Evolutionary conservation across 2,329 filamentous ascomycete species (phyloP).

Genomic region (Daldinia sp.): DNA sequence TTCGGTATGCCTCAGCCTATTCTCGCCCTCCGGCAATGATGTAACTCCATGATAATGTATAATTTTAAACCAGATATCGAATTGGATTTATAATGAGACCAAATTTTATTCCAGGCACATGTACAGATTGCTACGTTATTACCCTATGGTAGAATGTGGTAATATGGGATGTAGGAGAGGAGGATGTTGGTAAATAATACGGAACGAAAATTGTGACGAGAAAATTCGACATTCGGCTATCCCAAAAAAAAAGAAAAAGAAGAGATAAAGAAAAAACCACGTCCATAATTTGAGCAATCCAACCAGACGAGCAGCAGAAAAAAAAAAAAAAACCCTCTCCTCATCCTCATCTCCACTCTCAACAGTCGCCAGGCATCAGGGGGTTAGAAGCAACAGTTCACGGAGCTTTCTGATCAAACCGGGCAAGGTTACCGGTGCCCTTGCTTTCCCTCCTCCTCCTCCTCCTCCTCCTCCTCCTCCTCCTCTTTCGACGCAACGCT

Average conservation of each 20-base stretch:
- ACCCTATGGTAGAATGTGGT: background rate
- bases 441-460: constrained; percentile 22
- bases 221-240: too few relatives aligned
- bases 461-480: constrained; percentile 13
- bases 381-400: background rate
- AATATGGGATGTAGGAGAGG: background rate
- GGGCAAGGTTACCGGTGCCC: constrained; percentile 12
- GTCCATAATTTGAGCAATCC: background rate
- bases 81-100: background rate
- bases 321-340: background rate
- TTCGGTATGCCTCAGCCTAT: constrained; percentile 12
- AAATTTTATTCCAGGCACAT: background rate
- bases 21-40: constrained; percentile 13
- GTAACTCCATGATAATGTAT: constrained; percentile 20
- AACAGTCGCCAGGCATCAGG: background rate
- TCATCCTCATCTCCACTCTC: background rate
- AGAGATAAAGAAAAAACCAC: background rate
- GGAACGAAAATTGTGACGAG: too few relatives aligned
- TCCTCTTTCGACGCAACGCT: constrained; percentile 17
- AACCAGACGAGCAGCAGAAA: too few relatives aligned
- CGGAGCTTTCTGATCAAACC: constrained; percentile 1
- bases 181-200: background rate
- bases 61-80: background rate
- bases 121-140: background rate
- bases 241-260: too few relatives aligned